Conservation (phyloP, 2,329 filamentous ascomycete species). For the Geosmithia putterillii region DNA sequence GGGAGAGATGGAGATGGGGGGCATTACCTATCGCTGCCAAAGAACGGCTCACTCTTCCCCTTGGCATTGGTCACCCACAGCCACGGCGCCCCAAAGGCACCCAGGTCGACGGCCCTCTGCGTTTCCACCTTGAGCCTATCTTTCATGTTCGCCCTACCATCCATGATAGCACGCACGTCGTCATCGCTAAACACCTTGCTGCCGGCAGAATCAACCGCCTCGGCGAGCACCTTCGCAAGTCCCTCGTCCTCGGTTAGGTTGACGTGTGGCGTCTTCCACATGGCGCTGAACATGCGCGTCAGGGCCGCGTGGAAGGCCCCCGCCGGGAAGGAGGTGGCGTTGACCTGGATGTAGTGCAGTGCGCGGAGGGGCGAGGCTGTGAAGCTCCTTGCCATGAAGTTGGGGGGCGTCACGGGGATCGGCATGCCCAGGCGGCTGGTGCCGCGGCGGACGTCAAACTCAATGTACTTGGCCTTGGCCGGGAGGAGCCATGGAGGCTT, state of each 20-base stretch:
- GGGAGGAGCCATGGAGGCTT: slow-evolving; percentile 61
- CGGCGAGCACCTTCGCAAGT: slow-evolving; percentile 26
- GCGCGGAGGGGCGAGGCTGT: slow-evolving; percentile 50
- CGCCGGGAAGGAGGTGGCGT: slow-evolving; percentile 31
- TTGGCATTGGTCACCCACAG: slow-evolving; percentile 49
- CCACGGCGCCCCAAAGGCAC: slow-evolving; percentile 71
- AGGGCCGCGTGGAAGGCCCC: slow-evolving; percentile 40
- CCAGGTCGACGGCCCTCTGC: slow-evolving; percentile 45
- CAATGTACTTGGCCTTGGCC: slow-evolving; percentile 50
- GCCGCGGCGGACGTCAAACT: slow-evolving; percentile 26
- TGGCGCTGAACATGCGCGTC: slow-evolving; percentile 40
- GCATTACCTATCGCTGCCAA: slow-evolving; percentile 57
- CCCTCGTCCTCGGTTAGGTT: slow-evolving; percentile 47
- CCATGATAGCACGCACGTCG: slow-evolving; percentile 44
- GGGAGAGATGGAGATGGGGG: background rate
- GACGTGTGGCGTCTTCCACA: slow-evolving; percentile 48
- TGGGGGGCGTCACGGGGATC: slow-evolving; percentile 21
- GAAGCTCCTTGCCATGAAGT: slow-evolving; percentile 27
- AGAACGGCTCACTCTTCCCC: slow-evolving; percentile 55
- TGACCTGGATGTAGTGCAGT: slow-evolving; percentile 53
- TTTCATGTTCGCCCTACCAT: slow-evolving; percentile 34
- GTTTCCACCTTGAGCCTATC: slow-evolving; percentile 41
- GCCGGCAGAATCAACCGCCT: slow-evolving; percentile 12
- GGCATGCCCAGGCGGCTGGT: slow-evolving; percentile 22
- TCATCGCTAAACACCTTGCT: slow-evolving; percentile 30